Percentiles rank a stretch among this genome's conserved stretches.
These are phyloP conservation scores for Eustoma russellianum DNA, from an alignment of 257 asterid genomes.

Conservation along the genomic window DNA sequence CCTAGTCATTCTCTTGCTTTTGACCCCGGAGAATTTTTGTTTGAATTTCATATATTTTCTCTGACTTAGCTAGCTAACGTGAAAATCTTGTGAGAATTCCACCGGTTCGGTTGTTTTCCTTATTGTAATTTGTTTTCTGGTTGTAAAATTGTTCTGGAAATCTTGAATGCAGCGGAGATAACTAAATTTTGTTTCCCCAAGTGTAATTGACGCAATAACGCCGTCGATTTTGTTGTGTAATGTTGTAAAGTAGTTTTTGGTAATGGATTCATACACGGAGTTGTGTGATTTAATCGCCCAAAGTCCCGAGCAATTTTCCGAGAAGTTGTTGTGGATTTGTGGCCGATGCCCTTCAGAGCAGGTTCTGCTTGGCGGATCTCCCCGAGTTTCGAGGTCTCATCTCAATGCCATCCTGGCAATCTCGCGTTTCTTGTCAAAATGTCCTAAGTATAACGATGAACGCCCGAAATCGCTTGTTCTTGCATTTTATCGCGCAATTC, in stretches of 20 bases:
- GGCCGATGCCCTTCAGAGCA: conserved; percentile 86
- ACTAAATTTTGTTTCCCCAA: background rate
- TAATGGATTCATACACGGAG: conserved; percentile 84
- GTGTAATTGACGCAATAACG: conserved; percentile 1
- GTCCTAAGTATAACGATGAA: conserved; percentile 45
- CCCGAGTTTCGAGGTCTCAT: conserved; percentile 77
- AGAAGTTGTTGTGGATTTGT: conserved; percentile 80
- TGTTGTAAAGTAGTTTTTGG: background rate
- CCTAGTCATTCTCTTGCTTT: conserved; percentile 1
- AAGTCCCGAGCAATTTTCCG: conserved; percentile 49
- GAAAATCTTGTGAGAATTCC: background rate
- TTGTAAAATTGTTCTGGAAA: background rate
- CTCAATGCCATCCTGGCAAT: conserved; percentile 73
- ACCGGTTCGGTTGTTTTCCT: background rate
- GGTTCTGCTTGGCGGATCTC: conserved; percentile 57
- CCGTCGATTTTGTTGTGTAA: background rate
- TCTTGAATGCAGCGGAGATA: background rate
- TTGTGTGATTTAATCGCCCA: conserved; percentile 78
- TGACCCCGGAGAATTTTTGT: conserved; percentile 4
- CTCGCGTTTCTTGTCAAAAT: conserved; percentile 72
- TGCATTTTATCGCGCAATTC: conserved; percentile 75
- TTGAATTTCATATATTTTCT: background rate
- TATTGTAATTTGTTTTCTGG: background rate
- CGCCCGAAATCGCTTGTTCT: conserved; percentile 63
- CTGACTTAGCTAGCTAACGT: conserved; percentile 1